Percentiles rank a stretch among this genome's conserved stretches.
phyloP scores from a whole-genome alignment of 139 green algal species.

The Chlamydomonas sphaeroides region DNA sequence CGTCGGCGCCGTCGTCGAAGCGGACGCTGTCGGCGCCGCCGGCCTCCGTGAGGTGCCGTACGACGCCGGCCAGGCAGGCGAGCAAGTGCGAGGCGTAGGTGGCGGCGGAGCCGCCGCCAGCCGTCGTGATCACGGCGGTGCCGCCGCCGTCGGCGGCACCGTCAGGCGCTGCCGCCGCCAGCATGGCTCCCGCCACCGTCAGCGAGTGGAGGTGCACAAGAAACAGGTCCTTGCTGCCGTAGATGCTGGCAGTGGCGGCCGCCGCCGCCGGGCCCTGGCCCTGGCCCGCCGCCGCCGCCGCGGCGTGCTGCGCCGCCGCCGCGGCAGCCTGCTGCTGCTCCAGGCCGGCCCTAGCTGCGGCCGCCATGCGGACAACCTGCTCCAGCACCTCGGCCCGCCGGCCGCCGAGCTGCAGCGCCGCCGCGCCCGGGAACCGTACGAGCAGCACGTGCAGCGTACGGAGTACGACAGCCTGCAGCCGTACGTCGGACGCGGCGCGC shows the following conservation, averaged over 20 bases:
- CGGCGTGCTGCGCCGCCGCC: neutral
- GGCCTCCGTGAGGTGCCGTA: constrained; percentile 39
- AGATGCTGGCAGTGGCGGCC: neutral
- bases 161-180: neutral
- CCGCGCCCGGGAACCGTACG: constrained; percentile 13
- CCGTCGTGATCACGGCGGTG: neutral
- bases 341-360: neutral
- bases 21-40: constrained; percentile 21
- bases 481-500: neutral
- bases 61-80: constrained; percentile 18
- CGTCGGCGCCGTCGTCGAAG: constrained; percentile 16
- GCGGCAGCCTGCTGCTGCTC: constrained; percentile 23
- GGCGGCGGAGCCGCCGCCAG: neutral
- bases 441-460: constrained; percentile 46
- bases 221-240: constrained; percentile 42
- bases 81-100: constrained; percentile 11
- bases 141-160: too few relatives aligned
- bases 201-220: constrained; percentile 32
- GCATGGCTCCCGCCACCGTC: constrained; percentile 1
- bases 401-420: constrained; percentile 9
- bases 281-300: neutral
- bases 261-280: too few relatives aligned
- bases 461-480: constrained; percentile 42
- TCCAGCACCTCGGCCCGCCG: constrained; percentile 13
- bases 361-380: neutral